Evolutionary conservation across 164 flowering plant genomes (phyloP), one percentile per base, ranked within the genome.

Genomic region (Nymphaea colorata): DNA sequence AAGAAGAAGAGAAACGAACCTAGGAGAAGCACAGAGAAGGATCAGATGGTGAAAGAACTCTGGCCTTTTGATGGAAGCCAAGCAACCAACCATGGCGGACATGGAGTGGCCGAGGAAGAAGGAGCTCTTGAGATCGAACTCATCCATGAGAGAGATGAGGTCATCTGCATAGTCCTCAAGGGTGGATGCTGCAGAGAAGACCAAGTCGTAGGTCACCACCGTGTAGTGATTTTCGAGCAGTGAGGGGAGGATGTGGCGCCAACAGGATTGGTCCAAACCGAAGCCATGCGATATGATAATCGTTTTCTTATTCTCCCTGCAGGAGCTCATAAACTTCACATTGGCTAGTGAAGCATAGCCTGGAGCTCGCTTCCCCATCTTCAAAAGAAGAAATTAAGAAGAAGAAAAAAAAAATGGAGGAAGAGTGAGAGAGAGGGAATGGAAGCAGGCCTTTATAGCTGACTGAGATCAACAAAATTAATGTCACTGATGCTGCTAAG

Each of bases 21-120:
- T 88, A 5, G 98, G 98, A 76, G 98, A 93, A 77, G 89, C 81
- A 60, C 82, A 85, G 70, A 93, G 41, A 17, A 93, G 94, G 3
- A 93, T 65, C 64, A 93, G 90, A 61, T 68, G 75, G 71, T 80
- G 76, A 43, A 94, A 94, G 44, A 94, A 87, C 4, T 86, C 82
- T 41, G 95, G 90, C 72, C 91, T 82, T 75, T 84, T 85, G 61
- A 82, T 64, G 41, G 97, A 91, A 69, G 98, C 97, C 61, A 89
- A 76, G 80, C 98, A 94, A 4, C 97, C 97, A 45, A 91, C 77
- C 88, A 91, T 89, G 59, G 84, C 93, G 6, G 97, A 82, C 90
- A 94, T 83, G 79, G 97, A 94, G 75, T 94, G 97, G 1, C 97
- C 98, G 6, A 91, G 75, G 74, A 86, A 84, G 4, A 85, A 78